Percentiles rank a stretch among this genome's conserved stretches.
phyloP scores from a whole-genome alignment of 1,139 yeast species.

The Sugiyamaella paludigena region DNA sequence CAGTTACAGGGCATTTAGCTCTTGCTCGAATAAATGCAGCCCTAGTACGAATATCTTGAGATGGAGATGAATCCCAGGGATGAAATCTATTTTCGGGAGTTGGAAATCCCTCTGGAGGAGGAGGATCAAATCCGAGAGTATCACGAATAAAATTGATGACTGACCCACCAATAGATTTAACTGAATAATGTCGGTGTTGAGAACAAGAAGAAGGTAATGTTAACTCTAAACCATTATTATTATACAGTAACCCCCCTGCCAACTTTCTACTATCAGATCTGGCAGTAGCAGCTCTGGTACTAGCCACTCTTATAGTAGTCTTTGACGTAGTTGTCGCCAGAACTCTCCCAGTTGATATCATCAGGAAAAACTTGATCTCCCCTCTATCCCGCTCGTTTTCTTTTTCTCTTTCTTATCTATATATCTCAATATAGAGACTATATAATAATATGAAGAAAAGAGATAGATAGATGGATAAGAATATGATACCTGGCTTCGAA shows the following conservation, averaged over 20 bases:
- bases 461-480: no score
- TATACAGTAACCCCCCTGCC: not conserved
- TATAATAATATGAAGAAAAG: no score
- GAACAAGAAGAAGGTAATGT: not conserved
- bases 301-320: not conserved
- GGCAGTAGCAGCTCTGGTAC: not conserved
- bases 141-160: conserved; percentile 46
- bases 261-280: not conserved
- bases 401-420: no score
- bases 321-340: not conserved
- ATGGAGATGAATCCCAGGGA: conserved; percentile 90
- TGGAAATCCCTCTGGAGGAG: conserved; percentile 60
- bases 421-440: no score
- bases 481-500: no score
- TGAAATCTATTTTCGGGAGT: conserved; percentile 67
- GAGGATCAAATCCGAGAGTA: conserved; percentile 61
- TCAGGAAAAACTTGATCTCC: no score
- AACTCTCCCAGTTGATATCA: not conserved
- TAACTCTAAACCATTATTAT: not conserved
- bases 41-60: conserved; percentile 80
- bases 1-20: conserved; percentile 90
- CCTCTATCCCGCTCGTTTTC: no score
- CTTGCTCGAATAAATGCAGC: conserved; percentile 87
- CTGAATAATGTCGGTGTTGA: not conserved
- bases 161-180: conserved; percentile 18